Percentiles rank a stretch among this genome's conserved stretches.
Conservation (phyloP, 1,139 yeast species). For the Tardiomyces depauwii region DNA sequence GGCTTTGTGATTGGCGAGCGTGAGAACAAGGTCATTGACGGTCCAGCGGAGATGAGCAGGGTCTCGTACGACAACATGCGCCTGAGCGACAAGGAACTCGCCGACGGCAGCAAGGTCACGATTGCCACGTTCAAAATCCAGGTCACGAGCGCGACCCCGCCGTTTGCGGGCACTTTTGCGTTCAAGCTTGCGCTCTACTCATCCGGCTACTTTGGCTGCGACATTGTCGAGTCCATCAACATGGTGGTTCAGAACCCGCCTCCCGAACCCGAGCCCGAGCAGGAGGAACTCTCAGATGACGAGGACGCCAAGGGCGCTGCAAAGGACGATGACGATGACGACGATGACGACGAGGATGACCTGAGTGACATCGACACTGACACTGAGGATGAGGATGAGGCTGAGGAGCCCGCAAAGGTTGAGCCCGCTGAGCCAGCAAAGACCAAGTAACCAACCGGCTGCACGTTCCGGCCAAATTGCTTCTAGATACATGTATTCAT, state of each 20-base stretch:
- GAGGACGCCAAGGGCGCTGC: slow-evolving; percentile 15
- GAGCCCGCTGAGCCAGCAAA: neutral
- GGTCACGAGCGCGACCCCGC: slow-evolving; percentile 62
- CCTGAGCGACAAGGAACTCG: slow-evolving; percentile 38
- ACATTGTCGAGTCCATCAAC: slow-evolving; percentile 28
- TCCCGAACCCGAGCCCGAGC: slow-evolving; percentile 9
- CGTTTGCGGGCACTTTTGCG: slow-evolving; percentile 45
- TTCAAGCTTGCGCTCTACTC: slow-evolving; percentile 31
- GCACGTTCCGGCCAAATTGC: too few relatives aligned
- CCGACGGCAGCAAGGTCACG: slow-evolving; percentile 36
- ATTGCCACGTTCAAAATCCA: slow-evolving; percentile 69
- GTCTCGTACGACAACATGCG: slow-evolving; percentile 46
- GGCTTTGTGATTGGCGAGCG: slow-evolving; percentile 59
- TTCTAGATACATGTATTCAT: too few relatives aligned
- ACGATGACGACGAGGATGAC: slow-evolving; percentile 11
- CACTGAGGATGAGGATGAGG: slow-evolving; percentile 14
- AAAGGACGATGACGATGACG: slow-evolving; percentile 38
- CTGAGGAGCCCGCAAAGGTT: slow-evolving; percentile 3
- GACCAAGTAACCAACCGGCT: neutral
- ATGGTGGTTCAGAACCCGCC: slow-evolving; percentile 28
- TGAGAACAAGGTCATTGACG: slow-evolving; percentile 69
- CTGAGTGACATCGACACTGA: slow-evolving; percentile 15
- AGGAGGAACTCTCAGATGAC: neutral
- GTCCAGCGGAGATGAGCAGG: slow-evolving; percentile 45
- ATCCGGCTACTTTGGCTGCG: slow-evolving; percentile 30